Conservation (phyloP, 2,329 filamentous ascomycete species). For the Aureobasidium musti region DNA sequence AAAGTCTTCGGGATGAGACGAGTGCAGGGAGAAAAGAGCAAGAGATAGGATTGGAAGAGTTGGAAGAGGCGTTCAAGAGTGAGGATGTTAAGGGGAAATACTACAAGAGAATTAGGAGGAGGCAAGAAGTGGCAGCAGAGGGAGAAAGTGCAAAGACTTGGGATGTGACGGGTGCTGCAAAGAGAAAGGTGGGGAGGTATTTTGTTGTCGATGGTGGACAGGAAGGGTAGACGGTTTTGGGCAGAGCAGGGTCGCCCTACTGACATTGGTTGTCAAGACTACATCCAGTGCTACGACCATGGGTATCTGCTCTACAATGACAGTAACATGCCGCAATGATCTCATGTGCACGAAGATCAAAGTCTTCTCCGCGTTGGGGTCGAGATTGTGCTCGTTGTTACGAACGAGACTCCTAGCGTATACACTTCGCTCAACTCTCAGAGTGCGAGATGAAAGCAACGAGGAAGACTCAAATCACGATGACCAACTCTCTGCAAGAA, state of each 20-base stretch:
- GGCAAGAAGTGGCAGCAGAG: constrained; percentile 45
- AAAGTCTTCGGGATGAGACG: constrained; percentile 80
- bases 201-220: constrained; percentile 73
- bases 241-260: not conserved
- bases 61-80: constrained; percentile 58
- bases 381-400: not conserved
- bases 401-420: no score
- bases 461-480: not conserved
- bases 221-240: not conserved
- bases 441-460: not conserved
- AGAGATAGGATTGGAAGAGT: constrained; percentile 60
- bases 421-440: no score
- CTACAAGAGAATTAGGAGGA: constrained; percentile 53
- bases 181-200: constrained; percentile 67
- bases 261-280: no score
- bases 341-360: no score
- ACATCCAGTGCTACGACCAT: no score
- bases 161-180: constrained; percentile 68
- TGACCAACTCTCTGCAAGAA: not conserved
- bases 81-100: constrained; percentile 63
- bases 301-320: no score
- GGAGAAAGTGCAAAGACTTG: constrained; percentile 61
- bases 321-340: no score
- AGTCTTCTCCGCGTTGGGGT: no score
- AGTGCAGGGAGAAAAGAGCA: constrained; percentile 55